Evolutionary conservation across 2,329 filamentous ascomycete species (phyloP).

Genomic region (Raffaelea ambrosiae): DNA sequence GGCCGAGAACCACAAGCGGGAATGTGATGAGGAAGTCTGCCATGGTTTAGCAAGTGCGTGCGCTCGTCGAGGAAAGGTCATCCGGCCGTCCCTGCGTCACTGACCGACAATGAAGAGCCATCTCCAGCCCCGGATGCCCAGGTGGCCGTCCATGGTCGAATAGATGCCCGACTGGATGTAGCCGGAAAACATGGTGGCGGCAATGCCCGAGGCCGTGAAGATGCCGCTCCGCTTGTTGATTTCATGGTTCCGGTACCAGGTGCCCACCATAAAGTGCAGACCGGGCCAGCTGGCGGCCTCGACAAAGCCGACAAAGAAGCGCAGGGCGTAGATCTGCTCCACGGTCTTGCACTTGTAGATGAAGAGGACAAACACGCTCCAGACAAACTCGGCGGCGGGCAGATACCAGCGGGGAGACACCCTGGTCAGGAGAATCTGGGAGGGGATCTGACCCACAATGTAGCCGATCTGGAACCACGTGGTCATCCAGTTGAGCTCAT

Average conservation of each 20-base stretch:
- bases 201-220: slow-evolving; percentile 30
- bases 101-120: background rate
- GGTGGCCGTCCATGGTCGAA: slow-evolving; percentile 12
- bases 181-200: slow-evolving; percentile 25
- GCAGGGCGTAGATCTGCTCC: slow-evolving; percentile 37
- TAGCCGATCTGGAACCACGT: slow-evolving; percentile 54
- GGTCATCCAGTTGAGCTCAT: slow-evolving; percentile 42
- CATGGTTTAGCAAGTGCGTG: background rate
- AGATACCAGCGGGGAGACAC: slow-evolving; percentile 39
- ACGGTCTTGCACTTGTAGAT: slow-evolving; percentile 29
- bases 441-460: slow-evolving; percentile 33
- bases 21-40: background rate
- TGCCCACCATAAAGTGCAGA: slow-evolving; percentile 21
- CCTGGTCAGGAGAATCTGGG: slow-evolving; percentile 28
- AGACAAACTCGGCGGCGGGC: slow-evolving; percentile 28
- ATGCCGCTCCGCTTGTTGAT: slow-evolving; percentile 26
- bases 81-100: background rate
- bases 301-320: slow-evolving; percentile 36
- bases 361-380: slow-evolving; percentile 23
- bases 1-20: background rate
- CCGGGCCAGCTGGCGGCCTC: slow-evolving; percentile 20
- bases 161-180: slow-evolving; percentile 21
- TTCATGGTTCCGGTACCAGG: slow-evolving; percentile 31
- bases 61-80: background rate
- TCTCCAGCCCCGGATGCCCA: background rate